Evolutionary conservation across 2,329 filamentous ascomycete species (phyloP), one percentile per base, ranked within the genome.

Genomic region (Aulographum hederae): DNA sequence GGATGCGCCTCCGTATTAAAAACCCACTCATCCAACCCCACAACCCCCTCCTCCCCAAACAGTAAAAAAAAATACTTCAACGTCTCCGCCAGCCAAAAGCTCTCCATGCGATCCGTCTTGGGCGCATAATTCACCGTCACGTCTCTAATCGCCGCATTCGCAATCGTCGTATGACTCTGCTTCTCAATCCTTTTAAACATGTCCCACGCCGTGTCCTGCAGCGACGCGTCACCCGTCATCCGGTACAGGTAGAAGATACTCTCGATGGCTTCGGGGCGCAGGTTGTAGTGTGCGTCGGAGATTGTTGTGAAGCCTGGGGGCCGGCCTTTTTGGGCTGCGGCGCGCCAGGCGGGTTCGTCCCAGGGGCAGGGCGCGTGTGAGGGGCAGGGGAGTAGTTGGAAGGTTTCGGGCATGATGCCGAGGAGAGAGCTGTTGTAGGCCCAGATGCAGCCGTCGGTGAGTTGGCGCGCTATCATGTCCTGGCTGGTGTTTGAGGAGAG

Each of bases 21-120:
- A 25, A 80, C 71, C 47, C 61, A 80, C 6, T 78, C 65, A 47
- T 82, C 76, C 44, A 81, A 49, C 43, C 62, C 75, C 26, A 78
- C 57, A 18, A 72, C 42, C n/a, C 65, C 60, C 0, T 77, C 73
- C 34, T 73, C 65, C 15, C 71, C 71, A 49, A 79, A 93, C 31
- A 92, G 62, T 34, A 93, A 52, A 50, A 82, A 93, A 41, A 89
- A 92, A 48, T 92, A 92, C 60, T 92, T 94, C 43, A 93, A 59
- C 26, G 82, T 93, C 62, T 93, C 84, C 3, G 78, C 78, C 37
- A 82, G 61, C 80, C 84, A 93, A 53, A 91, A 92, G 46, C 78
- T 85, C 46, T 63, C 60, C 56, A 61, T 61, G 14, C 48, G 52
- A 40, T 63, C 60, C 31, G 39, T 40, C 28, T 51, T 50, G 3